phyloP scores from a whole-genome alignment of 495 filamentous ascomycete genomes.

The Paragyromitra xinjiangensis region DNA sequence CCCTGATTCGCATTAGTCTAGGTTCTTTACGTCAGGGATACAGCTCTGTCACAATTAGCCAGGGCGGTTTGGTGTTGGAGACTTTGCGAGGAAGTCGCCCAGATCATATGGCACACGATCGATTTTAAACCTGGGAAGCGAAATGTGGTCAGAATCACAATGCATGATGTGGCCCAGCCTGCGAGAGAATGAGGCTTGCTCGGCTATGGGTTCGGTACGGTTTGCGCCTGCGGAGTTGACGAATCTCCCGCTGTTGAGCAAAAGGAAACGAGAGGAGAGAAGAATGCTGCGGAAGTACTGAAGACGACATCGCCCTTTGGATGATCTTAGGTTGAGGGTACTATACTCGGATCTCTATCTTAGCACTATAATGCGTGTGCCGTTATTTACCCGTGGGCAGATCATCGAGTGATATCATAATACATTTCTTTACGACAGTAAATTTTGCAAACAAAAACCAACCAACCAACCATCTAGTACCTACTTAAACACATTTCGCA shows the following conservation, averaged over 20 bases:
- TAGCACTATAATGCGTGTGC: neutral
- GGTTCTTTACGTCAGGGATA: neutral
- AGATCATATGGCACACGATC: neutral
- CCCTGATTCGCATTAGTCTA: neutral
- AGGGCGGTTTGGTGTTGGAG: neutral
- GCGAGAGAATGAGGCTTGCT: neutral
- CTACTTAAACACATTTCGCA: neutral
- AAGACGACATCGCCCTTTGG: neutral
- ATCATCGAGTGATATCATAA: slow-evolving; percentile 1
- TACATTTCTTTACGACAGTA: no score
- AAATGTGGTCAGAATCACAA: slow-evolving; percentile 24
- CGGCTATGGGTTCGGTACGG: neutral
- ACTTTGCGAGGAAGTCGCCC: neutral
- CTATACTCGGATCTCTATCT: neutral
- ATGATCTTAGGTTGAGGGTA: neutral
- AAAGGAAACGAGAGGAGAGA: neutral
- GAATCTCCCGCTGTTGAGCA: neutral
- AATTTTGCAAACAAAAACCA: no score
- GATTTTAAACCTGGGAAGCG: slow-evolving; percentile 11
- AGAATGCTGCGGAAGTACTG: neutral
- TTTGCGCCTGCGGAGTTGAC: neutral
- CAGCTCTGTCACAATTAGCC: neutral
- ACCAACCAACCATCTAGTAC: neutral
- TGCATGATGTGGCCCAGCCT: slow-evolving; percentile 11
- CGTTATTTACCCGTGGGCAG: neutral